Base-by-base conservation (phyloP, 306 rosid species). In the Crataegus laevigata region DNA sequence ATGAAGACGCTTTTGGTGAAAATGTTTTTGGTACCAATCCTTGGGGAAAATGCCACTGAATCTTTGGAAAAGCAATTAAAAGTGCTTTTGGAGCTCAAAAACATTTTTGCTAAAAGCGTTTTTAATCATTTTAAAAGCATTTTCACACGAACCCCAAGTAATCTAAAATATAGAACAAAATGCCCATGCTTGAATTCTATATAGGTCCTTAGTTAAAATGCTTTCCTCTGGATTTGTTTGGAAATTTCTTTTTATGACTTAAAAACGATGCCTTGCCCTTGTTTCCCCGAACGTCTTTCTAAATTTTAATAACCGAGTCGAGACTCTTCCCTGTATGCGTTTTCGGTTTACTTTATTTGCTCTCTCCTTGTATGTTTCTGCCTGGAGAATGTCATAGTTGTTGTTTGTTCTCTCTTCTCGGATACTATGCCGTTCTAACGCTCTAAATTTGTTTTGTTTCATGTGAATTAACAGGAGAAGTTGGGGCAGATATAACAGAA, bases 401-500 rank as follows among this genome's bases (percentile, higher is more conserved):
- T 8, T 55, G 14, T 55, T 22, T 55, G 21, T 15, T 9, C 43
- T 38, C 12, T 2, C 12, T 38, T 38, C 12, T 66, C 4, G 9
- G 50, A 70, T 19, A 10, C 34, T 60, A 66, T 60, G 50, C 77
- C 61, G 43, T 55, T 59, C 45, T 72, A 14, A 67, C 58, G n/a
- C 71, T n/a, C 52, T 59, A 40, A 57, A 54, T 66, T 32, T 69
- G 64, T 29, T 25, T 54, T 68, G 68, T 42, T 74, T 80, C 55
- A 84, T 74, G 59, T 76, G 83, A 73, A 82, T 77, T 63, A 78
- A 78, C 96, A 94, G 97, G 98, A 91, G 80, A 91, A 78, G 77
- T 77, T 93, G 89, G 96, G 91, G 67, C 96, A 89, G 77, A 82
- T 87, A 69, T 89, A 83, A 88, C 68, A 18, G 75, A 73, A 71